Percentiles rank a stretch among this genome's conserved stretches.
phyloP scores from a whole-genome alignment of 2,329 filamentous ascomycete genomes.

The Epichloe aotearoae region DNA sequence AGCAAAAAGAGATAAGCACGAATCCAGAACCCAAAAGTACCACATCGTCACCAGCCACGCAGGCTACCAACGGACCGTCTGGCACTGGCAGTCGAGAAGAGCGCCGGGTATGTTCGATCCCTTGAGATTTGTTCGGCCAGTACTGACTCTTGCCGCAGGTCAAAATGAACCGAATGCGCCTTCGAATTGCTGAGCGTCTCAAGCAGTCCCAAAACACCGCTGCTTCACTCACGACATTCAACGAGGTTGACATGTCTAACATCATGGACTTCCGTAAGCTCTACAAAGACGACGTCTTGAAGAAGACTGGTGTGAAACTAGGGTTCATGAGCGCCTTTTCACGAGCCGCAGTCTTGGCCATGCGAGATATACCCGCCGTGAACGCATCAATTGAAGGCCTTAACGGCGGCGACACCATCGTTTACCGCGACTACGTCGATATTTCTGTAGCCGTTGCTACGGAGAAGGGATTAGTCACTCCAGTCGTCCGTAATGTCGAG shows the following conservation, averaged over 20 bases:
- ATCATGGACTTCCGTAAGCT: conserved; percentile 94
- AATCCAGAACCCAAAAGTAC: conserved; percentile 25
- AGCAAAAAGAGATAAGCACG: conserved; percentile 12
- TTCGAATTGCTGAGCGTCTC: conserved; percentile 90
- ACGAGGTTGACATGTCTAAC: conserved; percentile 97
- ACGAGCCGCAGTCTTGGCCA: conserved; percentile 75
- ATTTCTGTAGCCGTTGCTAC: conserved; percentile 95
- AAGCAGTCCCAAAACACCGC: conserved; percentile 99
- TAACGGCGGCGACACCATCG: conserved; percentile 90
- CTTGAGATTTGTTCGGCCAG: not conserved
- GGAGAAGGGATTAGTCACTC: conserved; percentile 93
- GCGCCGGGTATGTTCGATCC: conserved; percentile 54
- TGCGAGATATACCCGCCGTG: conserved; percentile 87
- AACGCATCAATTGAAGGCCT: conserved; percentile 96
- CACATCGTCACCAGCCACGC: conserved; percentile 11
- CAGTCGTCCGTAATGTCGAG: conserved; percentile 90
- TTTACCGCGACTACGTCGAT: conserved; percentile 96
- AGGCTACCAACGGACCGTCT: conserved; percentile 11
- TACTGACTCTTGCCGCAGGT: conserved; percentile 43
- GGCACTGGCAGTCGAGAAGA: conserved; percentile 64
- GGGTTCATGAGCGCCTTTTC: conserved; percentile 99
- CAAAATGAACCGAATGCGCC: conserved; percentile 99
- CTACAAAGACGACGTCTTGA: conserved; percentile 92
- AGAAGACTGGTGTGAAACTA: conserved; percentile 93
- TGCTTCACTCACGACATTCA: conserved; percentile 94